Base-by-base conservation (phyloP, 2,329 filamentous ascomycete genomes). In the Penicillium corylophilum region DNA sequence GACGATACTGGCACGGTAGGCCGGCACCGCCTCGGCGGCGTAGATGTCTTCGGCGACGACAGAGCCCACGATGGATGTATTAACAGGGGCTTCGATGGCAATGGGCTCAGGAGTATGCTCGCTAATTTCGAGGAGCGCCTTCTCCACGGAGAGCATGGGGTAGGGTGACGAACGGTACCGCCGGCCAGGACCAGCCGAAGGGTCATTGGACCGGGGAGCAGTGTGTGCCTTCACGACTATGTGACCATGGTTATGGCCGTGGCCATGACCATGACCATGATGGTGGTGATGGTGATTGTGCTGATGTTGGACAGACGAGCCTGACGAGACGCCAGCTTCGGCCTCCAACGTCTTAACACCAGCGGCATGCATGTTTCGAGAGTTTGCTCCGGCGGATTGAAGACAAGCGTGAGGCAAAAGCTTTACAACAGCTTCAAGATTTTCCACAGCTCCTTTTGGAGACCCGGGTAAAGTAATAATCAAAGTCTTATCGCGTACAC, bases 371-470 rank as follows among this genome's bases (percentile, higher is more conserved):
- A 96, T 74, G 0, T 77, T 71, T 60, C 94, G 82, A 0, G 94
- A 97, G 65, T 95, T 84, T 13, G 83, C 85, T 1, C 93, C 94
- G 0, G 88, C 84, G 24, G 90, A 89, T 75, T 97, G 93, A 7
- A 89, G 76, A 61, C 94, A 99, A n/a, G 94, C 94, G 73, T 99
- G 94, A 0, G 93, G 92, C 5, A 99, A 75, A n/a, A 93, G 84
- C 67, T 91, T 95, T 55, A 99, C 77, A 6, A 99, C 79, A 1
- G 92, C 86, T 65, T 94, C 85, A 0, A 99, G 81, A 66, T 97
- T 99, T 75, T 99, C 94, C 65, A 85, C 89, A 8, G 94, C 94
- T 1, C 92, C 94, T 70, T 97, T 97, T 0, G 94, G 94, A 0
- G 93, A 97, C 1, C 94, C 94, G 0, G 94, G 94, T 3, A 99